Conservation (phyloP, 169 alveolate species). For the Plasmodium knowlesi region DNA sequence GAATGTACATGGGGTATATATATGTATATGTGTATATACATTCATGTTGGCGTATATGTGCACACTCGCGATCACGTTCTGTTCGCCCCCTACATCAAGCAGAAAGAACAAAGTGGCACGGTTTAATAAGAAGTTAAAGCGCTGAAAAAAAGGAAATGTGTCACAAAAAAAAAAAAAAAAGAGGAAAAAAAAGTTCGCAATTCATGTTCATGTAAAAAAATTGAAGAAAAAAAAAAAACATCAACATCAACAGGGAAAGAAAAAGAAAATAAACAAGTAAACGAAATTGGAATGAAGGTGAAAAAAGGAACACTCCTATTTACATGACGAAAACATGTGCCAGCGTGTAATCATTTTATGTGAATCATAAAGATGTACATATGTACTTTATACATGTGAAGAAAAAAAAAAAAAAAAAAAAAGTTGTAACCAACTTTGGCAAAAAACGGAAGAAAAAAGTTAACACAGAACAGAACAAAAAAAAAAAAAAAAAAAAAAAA, state of each 20-base stretch:
- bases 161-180: neutral
- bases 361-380: too few relatives aligned
- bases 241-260: too few relatives aligned
- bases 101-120: neutral
- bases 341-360: too few relatives aligned
- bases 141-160: neutral
- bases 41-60: neutral
- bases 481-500: conserved; percentile 15
- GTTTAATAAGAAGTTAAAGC: neutral
- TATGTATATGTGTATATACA: neutral
- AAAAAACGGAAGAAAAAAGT: neutral
- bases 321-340: too few relatives aligned
- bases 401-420: neutral
- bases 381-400: too few relatives aligned
- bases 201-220: neutral
- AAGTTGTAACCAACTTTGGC: neutral
- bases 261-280: too few relatives aligned
- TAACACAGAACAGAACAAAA: conserved; percentile 4
- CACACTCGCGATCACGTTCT: neutral
- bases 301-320: too few relatives aligned
- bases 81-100: neutral
- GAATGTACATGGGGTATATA: neutral
- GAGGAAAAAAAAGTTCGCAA: neutral
- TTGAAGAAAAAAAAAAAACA: neutral
- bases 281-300: too few relatives aligned